Conservation (phyloP, 495 filamentous ascomycete species). For the Podospora pseudopauciseta region DNA sequence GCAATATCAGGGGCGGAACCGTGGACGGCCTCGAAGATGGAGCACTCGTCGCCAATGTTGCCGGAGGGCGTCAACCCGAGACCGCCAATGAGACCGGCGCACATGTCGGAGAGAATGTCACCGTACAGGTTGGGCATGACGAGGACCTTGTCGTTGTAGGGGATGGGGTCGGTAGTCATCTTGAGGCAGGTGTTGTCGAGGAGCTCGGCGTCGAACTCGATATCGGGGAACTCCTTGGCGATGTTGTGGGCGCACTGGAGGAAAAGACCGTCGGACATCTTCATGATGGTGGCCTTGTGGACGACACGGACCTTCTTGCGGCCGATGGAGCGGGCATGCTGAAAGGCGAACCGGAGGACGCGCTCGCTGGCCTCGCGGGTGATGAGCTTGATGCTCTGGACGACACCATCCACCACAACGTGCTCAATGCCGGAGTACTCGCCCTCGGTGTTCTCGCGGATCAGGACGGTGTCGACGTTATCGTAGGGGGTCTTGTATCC, state of each 20-base stretch:
- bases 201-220: constrained; percentile 94
- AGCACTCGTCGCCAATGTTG: constrained; percentile 98
- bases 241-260: constrained; percentile 76
- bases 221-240: constrained; percentile 87
- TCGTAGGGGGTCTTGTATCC: constrained; percentile 99
- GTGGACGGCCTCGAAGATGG: constrained; percentile 99
- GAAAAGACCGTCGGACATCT: constrained; percentile 99
- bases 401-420: constrained; percentile 94
- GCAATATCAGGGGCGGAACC: constrained; percentile 97
- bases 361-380: constrained; percentile 89
- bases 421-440: constrained; percentile 99
- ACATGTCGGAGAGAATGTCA: constrained; percentile 99
- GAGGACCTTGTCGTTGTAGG: constrained; percentile 98
- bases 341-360: constrained; percentile 94
- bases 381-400: constrained; percentile 99
- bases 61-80: constrained; percentile 94
- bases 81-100: constrained; percentile 95
- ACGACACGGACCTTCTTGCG: constrained; percentile 94
- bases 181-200: constrained; percentile 98
- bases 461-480: constrained; percentile 92
- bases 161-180: constrained; percentile 88
- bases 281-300: constrained; percentile 99
- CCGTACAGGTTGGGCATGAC: constrained; percentile 99
- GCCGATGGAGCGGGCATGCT: constrained; percentile 87
- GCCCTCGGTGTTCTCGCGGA: constrained; percentile 99